Percentiles rank a stretch among this genome's conserved stretches.
These are phyloP conservation scores for Syzygium malaccense DNA, from an alignment of 441 rosid species.

Conservation along the genomic window DNA sequence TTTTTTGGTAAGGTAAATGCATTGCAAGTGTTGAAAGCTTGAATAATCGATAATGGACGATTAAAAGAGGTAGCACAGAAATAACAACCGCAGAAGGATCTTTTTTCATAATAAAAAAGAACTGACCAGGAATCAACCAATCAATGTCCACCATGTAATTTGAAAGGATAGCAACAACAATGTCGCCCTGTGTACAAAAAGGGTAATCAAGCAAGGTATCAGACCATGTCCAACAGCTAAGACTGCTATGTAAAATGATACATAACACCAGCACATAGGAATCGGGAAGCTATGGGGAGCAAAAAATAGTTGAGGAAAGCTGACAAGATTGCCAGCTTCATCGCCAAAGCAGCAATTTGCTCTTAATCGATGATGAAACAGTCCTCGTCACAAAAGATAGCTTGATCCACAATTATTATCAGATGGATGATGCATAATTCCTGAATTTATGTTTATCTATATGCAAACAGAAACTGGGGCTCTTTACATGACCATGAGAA, in stretches of 20 bases:
- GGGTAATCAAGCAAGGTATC: slow-evolving; percentile 1
- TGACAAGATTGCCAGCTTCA: background rate
- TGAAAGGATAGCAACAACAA: slow-evolving; percentile 62
- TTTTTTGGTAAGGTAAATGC: too few species aligned
- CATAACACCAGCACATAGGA: background rate
- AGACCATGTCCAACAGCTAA: background rate
- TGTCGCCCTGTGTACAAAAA: slow-evolving; percentile 49
- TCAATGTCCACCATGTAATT: slow-evolving; percentile 93
- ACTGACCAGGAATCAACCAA: slow-evolving; percentile 76
- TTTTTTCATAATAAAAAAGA: background rate
- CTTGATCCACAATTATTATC: background rate
- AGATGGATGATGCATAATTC: background rate
- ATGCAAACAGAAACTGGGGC: background rate
- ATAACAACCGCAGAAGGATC: background rate
- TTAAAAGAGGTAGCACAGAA: background rate
- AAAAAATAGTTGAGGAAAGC: background rate
- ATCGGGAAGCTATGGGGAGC: background rate
- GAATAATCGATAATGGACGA: background rate
- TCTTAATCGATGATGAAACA: background rate
- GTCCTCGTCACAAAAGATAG: background rate
- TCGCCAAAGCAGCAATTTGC: background rate
- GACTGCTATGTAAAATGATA: background rate
- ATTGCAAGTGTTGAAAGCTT: background rate
- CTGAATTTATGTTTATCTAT: background rate
- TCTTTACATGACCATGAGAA: background rate